Evolutionary conservation across 2,329 filamentous ascomycete genomes (phyloP), one percentile per base, ranked within the genome.

Genomic region (Chrysoporthe austroafricana): DNA sequence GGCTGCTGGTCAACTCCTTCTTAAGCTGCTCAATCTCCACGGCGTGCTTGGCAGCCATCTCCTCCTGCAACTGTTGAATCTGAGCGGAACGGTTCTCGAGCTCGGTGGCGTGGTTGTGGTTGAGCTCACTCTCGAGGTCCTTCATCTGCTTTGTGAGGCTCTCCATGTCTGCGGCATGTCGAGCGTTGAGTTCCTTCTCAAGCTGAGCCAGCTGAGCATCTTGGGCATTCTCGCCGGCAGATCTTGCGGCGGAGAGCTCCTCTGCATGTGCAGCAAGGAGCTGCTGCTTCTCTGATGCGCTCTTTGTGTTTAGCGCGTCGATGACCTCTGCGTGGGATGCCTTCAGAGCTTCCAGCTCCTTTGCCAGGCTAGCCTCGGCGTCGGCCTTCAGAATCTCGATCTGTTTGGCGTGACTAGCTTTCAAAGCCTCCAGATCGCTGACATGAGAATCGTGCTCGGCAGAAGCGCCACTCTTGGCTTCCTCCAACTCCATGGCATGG

Each of bases 401-500:
- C 69, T 86, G 79, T 71, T 85, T 79, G 1, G 83, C 82, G 71
- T 89, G 86, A 71, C 76, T 84, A 18, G 81, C 80, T 74, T 88
- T 86, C 36, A 89, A 77, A 9, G 82, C 73, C 50, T 88, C 83
- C 2, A 89, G 76, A 72, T 88, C 84, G 39, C 78, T 76, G 8
- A 83, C 70, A 59, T 85, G 82, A 34, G 82, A 76, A 42, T 85
- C 81, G 69, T 81, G 79, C 63, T 86, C 84, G 26, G 83, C 79
- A 50, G 82, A 82, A 18, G 82, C 81, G 61, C 78, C 80, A 64
- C 82, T 84, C 79, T 87, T 86, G 63, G 85, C 85, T 44, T 77
- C 77, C 75, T 88, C 85, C 11, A 90, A 74, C 73, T 86, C 86
- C 78, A 88, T 85, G 5, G 85, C 85, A 72, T 90, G 85, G 71